Evolutionary conservation across 2,329 filamentous ascomycete species (phyloP).

Genomic region (Geosmithia morbida): DNA sequence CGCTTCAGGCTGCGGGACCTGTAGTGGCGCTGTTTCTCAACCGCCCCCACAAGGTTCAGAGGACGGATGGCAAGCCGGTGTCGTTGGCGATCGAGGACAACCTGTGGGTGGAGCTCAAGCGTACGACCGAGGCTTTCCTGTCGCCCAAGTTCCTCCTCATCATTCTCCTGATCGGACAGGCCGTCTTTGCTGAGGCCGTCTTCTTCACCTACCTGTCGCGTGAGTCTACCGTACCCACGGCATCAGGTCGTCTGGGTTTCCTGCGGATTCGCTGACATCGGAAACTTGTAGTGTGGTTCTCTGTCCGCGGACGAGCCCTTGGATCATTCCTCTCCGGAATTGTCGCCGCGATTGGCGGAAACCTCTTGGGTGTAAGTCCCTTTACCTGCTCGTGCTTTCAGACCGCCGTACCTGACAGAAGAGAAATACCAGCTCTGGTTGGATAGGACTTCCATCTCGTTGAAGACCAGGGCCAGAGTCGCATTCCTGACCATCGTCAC

Average conservation of each 20-base stretch:
- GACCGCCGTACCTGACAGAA: neutral
- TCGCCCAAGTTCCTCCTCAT: slow-evolving; percentile 22
- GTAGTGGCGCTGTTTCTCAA: slow-evolving; percentile 28
- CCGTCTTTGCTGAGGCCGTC: slow-evolving; percentile 57
- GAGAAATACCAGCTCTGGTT: slow-evolving; percentile 29
- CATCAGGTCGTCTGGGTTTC: neutral
- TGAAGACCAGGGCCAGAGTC: slow-evolving; percentile 37
- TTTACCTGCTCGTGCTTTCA: neutral
- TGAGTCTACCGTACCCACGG: slow-evolving; percentile 8
- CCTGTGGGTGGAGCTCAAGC: slow-evolving; percentile 15
- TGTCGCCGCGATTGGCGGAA: slow-evolving; percentile 45
- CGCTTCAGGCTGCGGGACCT: slow-evolving; percentile 27
- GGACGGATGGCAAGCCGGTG: slow-evolving; percentile 16
- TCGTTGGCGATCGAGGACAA: slow-evolving; percentile 40
- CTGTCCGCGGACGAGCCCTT: slow-evolving; percentile 6
- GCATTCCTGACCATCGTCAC: slow-evolving; percentile 39
- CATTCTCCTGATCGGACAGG: slow-evolving; percentile 49
- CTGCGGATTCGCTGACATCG: neutral
- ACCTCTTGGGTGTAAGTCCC: slow-evolving; percentile 41
- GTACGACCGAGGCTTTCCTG: neutral
- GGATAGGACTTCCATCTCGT: slow-evolving; percentile 37
- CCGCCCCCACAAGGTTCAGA: slow-evolving; percentile 27
- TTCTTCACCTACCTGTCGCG: slow-evolving; percentile 50
- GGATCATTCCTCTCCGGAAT: slow-evolving; percentile 8
- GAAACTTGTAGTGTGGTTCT: slow-evolving; percentile 6